phyloP scores from a whole-genome alignment of 176 grass and related monocot species.

The Juncus effusus region DNA sequence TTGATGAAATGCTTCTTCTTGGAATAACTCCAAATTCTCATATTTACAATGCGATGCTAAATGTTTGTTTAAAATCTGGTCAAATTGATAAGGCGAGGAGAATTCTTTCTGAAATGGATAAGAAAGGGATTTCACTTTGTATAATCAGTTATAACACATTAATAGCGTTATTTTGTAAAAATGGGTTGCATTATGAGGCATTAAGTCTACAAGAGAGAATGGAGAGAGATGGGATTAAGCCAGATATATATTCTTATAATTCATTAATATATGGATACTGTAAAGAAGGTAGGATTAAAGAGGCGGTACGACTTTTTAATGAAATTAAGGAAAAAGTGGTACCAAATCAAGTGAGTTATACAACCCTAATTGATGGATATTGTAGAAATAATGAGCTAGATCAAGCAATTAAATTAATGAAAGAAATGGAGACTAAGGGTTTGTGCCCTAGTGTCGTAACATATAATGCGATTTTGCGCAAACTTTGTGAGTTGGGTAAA shows the following conservation, averaged over 20 bases:
- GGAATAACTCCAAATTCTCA: conserved; percentile 49
- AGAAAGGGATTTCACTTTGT: conserved; percentile 35
- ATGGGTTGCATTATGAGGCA: conserved; percentile 82
- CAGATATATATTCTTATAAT: conserved; percentile 73
- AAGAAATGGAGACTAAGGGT: conserved; percentile 59
- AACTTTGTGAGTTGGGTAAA: conserved; percentile 69
- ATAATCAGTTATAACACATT: conserved; percentile 73
- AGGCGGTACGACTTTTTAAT: conserved; percentile 44
- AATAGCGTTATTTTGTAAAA: conserved; percentile 69
- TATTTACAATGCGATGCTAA: conserved; percentile 83
- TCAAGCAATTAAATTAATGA: conserved; percentile 43
- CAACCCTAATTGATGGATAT: conserved; percentile 76
- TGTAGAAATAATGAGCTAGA: conserved; percentile 51
- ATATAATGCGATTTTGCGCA: conserved; percentile 69
- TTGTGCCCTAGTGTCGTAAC: conserved; percentile 51
- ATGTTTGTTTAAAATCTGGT: conserved; percentile 74
- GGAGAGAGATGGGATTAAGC: conserved; percentile 43
- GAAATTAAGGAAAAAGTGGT: conserved; percentile 38
- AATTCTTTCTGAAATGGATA: conserved; percentile 56
- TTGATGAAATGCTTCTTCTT: conserved; percentile 39
- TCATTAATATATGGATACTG: conserved; percentile 59
- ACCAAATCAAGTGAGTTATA: conserved; percentile 62
- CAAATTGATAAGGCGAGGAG: conserved; percentile 37
- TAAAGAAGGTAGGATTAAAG: conserved; percentile 70
- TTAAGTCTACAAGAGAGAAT: conserved; percentile 64